These are phyloP conservation scores for Anthracocystis walkeri DNA, from an alignment of 1,284 basidiomycete species.

Conservation along the genomic window DNA sequence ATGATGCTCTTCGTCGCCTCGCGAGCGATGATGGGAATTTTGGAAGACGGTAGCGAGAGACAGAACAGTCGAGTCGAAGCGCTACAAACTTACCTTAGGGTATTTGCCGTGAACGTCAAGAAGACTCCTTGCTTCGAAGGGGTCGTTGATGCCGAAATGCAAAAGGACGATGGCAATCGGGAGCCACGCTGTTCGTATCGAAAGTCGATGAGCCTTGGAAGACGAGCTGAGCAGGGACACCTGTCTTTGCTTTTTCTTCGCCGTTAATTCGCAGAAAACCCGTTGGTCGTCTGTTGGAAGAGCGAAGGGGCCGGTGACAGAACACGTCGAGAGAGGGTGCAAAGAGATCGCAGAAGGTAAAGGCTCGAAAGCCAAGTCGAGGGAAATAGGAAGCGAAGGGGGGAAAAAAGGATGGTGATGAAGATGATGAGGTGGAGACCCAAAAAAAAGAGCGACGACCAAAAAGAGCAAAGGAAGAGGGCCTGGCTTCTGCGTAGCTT, in stretches of 20 bases:
- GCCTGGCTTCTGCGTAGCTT: too few species aligned
- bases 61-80: not conserved
- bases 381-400: too few species aligned
- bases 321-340: slow-evolving; percentile 4
- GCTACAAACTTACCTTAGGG: slow-evolving; percentile 24
- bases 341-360: too few species aligned
- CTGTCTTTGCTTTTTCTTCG: not conserved
- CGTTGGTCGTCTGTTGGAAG: too few species aligned
- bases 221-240: not conserved
- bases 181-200: not conserved
- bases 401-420: too few species aligned
- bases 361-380: too few species aligned
- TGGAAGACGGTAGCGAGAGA: not conserved
- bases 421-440: too few species aligned
- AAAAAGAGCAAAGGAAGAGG: too few species aligned
- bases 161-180: not conserved
- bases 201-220: not conserved
- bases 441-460: too few species aligned
- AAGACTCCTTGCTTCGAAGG: not conserved
- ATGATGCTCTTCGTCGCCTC: not conserved
- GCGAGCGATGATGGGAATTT: not conserved
- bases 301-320: not conserved
- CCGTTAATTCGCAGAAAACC: slow-evolving; percentile 1
- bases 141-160: not conserved
- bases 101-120: slow-evolving; percentile 7